Conservation (phyloP, 441 rosid genomes). For the Gossypium davidsonii region DNA sequence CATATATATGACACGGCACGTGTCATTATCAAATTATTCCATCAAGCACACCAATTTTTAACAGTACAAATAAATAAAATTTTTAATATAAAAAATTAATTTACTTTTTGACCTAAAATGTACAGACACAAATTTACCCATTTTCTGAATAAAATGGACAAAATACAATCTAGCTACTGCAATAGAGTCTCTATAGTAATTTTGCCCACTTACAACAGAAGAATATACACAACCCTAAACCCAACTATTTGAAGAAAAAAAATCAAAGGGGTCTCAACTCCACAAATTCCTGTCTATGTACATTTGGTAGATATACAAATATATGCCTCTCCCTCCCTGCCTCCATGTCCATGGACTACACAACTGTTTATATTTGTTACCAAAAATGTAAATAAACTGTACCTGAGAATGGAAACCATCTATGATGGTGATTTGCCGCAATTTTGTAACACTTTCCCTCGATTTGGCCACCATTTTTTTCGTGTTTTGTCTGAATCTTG, state of each 20-base stretch:
- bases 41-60: too few species aligned
- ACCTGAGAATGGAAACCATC: conserved; percentile 10
- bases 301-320: conserved; percentile 24
- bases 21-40: too few species aligned
- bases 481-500: conserved; percentile 46
- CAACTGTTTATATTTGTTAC: conserved; percentile 9
- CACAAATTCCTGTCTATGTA: conserved; percentile 24
- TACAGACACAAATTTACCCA: too few species aligned
- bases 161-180: too few species aligned
- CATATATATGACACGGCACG: too few species aligned
- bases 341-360: background rate
- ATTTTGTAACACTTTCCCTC: conserved; percentile 23
- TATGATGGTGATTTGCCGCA: background rate
- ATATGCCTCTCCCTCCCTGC: conserved; percentile 13
- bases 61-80: too few species aligned
- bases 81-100: too few species aligned
- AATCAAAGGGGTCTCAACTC: background rate
- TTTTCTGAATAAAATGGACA: too few species aligned
- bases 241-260: conserved; percentile 10
- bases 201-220: background rate
- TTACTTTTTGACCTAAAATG: too few species aligned
- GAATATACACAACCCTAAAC: conserved; percentile 27
- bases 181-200: too few species aligned
- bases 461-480: conserved; percentile 84
- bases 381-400: background rate